phyloP scores from a whole-genome alignment of 2,329 filamentous ascomycete genomes.

The Rhynchosporium secalis region DNA sequence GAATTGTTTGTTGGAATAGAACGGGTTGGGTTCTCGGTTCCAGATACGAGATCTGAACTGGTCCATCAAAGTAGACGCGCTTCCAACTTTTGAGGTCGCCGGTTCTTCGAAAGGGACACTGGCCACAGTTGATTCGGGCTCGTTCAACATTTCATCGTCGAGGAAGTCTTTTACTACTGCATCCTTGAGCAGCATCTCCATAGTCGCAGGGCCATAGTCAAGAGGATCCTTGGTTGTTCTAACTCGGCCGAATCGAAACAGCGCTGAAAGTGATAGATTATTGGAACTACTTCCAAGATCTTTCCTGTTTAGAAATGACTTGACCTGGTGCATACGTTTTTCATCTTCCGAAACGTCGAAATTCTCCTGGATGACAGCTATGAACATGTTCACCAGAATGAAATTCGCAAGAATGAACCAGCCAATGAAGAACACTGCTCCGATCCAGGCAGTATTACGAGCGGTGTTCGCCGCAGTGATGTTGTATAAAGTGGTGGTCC shows the following conservation, averaged over 20 bases:
- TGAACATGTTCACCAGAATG: slow-evolving; percentile 99
- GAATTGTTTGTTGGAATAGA: slow-evolving; percentile 80
- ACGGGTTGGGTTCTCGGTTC: slow-evolving; percentile 84
- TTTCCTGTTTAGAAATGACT: slow-evolving; percentile 88
- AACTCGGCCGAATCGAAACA: slow-evolving; percentile 63
- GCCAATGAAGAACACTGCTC: slow-evolving; percentile 83
- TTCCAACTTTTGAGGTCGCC: slow-evolving; percentile 54
- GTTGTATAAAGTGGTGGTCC: slow-evolving; percentile 85
- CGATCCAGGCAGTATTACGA: slow-evolving; percentile 84
- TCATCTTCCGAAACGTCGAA: slow-evolving; percentile 99
- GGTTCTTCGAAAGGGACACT: slow-evolving; percentile 27
- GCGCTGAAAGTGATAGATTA: slow-evolving; percentile 74
- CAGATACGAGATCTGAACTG: slow-evolving; percentile 57
- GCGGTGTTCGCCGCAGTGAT: slow-evolving; percentile 68
- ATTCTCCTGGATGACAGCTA: slow-evolving; percentile 99
- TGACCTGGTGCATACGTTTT: slow-evolving; percentile 94
- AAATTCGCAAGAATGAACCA: slow-evolving; percentile 97
- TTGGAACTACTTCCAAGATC: slow-evolving; percentile 71
- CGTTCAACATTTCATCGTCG: slow-evolving; percentile 64
- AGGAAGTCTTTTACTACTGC: slow-evolving; percentile 93
- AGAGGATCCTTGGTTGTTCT: slow-evolving; percentile 73
- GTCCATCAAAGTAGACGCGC: slow-evolving; percentile 61
- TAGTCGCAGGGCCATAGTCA: slow-evolving; percentile 86
- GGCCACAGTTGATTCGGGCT: slow-evolving; percentile 39
- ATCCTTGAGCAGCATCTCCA: slow-evolving; percentile 96